phyloP scores from a whole-genome alignment of 1,284 basidiomycete genomes.

The Fomitopsis palustris region DNA sequence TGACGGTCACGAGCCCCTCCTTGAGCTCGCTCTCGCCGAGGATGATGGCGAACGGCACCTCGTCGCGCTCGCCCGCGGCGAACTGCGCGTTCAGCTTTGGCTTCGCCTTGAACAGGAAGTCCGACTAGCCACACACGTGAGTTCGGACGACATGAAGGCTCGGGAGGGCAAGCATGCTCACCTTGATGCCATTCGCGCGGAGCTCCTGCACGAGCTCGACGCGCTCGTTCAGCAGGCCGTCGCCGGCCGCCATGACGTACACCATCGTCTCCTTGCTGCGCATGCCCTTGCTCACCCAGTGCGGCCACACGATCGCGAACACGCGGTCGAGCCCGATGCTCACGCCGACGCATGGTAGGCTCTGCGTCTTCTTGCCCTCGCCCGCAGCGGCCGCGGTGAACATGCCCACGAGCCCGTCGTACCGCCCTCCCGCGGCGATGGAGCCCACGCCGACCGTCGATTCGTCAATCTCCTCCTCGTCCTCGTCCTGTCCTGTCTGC shows the following conservation, averaged over 20 bases:
- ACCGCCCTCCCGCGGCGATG: slow-evolving; percentile 95
- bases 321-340: slow-evolving; percentile 96
- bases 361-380: slow-evolving; percentile 61
- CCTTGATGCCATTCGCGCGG: slow-evolving; percentile 89
- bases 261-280: slow-evolving; percentile 93
- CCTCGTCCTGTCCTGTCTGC: slow-evolving; percentile 40
- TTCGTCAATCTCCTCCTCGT: slow-evolving; percentile 91
- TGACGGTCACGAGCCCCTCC: slow-evolving; percentile 83
- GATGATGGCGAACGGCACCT: slow-evolving; percentile 89
- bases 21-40: slow-evolving; percentile 86
- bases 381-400: slow-evolving; percentile 81
- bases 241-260: slow-evolving; percentile 91
- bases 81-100: slow-evolving; percentile 89
- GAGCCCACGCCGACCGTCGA: slow-evolving; percentile 93
- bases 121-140: slow-evolving; percentile 51
- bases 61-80: slow-evolving; percentile 87
- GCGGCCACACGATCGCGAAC: slow-evolving; percentile 89
- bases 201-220: slow-evolving; percentile 82
- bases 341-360: slow-evolving; percentile 91
- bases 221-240: slow-evolving; percentile 85
- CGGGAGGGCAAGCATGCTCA: slow-evolving; percentile 27
- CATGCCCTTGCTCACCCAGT: slow-evolving; percentile 73
- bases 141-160: neutral
- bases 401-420: slow-evolving; percentile 96
- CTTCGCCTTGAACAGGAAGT: slow-evolving; percentile 92